Percentiles rank a stretch among this genome's conserved stretches.
These are phyloP conservation scores for Fonsecaea pugnacius DNA, from an alignment of 2,329 filamentous ascomycete species.

Conservation along the genomic window DNA sequence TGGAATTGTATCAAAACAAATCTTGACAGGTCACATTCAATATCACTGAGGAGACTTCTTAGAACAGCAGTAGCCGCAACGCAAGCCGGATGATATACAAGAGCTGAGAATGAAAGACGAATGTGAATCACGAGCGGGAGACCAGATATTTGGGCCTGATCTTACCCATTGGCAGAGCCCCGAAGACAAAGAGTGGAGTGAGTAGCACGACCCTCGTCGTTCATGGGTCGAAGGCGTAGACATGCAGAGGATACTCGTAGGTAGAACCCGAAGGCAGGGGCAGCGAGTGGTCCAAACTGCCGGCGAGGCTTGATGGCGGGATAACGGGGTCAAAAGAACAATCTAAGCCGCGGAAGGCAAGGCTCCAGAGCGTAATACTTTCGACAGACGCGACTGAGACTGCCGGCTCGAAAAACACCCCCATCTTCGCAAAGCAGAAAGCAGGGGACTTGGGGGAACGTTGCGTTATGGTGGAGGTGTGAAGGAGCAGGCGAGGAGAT, in stretches of 20 bases:
- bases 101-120: conserved; percentile 7
- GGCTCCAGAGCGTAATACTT: conserved; percentile 21
- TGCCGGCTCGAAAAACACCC: conserved; percentile 23
- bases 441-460: conserved; percentile 27
- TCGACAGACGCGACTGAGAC: conserved; percentile 33
- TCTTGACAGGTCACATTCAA: not conserved
- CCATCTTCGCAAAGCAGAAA: conserved; percentile 27
- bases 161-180: conserved; percentile 22
- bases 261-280: conserved; percentile 22
- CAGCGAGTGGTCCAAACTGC: conserved; percentile 27
- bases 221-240: conserved; percentile 15
- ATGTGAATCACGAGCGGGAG: conserved; percentile 6
- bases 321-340: conserved; percentile 22
- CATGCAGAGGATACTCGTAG: conserved; percentile 4
- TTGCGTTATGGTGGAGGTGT: conserved; percentile 28
- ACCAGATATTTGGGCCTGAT: conserved; percentile 25
- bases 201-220: conserved; percentile 20
- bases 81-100: conserved; percentile 20
- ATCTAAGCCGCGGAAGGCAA: conserved; percentile 21
- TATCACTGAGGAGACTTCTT: not conserved
- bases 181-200: conserved; percentile 25
- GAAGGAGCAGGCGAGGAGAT: conserved; percentile 35
- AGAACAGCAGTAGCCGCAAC: not conserved
- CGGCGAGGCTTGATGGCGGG: conserved; percentile 30
- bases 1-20: not conserved